phyloP scores from a whole-genome alignment of 1,284 basidiomycete genomes.

The Leccinum angustisporum region DNA sequence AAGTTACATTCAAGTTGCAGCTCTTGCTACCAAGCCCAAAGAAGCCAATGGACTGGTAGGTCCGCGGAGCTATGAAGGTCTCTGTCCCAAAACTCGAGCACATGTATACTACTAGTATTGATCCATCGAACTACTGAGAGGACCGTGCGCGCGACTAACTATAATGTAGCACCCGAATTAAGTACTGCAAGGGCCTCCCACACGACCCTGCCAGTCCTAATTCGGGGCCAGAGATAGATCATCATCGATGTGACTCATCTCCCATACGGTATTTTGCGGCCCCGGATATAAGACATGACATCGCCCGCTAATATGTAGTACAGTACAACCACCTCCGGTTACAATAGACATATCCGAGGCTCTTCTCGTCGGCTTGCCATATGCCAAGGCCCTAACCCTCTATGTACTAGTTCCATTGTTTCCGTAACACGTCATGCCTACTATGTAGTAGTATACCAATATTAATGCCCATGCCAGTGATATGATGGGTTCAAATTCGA shows the following conservation, averaged over 20 bases:
- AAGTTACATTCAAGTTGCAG: neutral
- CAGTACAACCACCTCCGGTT: neutral
- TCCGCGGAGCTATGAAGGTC: neutral
- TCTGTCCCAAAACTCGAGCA: neutral
- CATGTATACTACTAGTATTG: neutral
- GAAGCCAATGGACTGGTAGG: neutral
- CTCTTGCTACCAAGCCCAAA: neutral
- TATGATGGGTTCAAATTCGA: neutral
- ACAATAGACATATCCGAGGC: neutral
- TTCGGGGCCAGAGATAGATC: neutral
- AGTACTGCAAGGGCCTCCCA: neutral
- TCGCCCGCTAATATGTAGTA: neutral
- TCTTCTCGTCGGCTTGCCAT: too few relatives aligned
- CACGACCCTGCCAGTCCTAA: neutral
- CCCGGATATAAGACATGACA: neutral
- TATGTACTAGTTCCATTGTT: neutral
- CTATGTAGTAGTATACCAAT: too few relatives aligned
- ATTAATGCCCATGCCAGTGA: too few relatives aligned
- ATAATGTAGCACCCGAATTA: neutral
- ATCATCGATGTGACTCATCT: too few relatives aligned
- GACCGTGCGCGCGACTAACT: neutral
- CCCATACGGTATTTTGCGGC: neutral
- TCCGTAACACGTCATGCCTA: too few relatives aligned
- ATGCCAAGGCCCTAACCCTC: too few relatives aligned
- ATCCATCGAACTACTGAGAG: neutral